Base-by-base conservation (phyloP, 1,139 yeast genomes). In the Lodderomyces orthopsilosis region DNA sequence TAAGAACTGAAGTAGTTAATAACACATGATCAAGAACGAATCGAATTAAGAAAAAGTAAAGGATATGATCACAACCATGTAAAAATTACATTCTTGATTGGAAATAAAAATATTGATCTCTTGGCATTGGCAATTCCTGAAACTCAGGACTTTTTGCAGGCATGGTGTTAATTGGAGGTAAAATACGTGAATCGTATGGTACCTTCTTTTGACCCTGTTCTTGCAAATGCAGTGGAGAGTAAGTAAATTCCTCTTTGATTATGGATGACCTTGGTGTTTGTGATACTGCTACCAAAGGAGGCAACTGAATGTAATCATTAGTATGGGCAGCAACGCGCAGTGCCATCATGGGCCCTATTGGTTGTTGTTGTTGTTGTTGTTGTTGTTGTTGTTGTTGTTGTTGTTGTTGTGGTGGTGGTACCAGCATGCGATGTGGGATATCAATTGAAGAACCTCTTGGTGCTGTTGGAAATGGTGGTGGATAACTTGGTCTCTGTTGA, bases 341-440 rank as follows among this genome's bases (percentile, higher is more conserved):
- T 18, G 38, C 27, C 30, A 13, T 13, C 18, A 36, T n/a, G n/a
- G n/a, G 17, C 8, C 7, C 8, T 14, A 30, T 14, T 26, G 34
- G 15, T 18, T 15, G 35, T 4, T 28, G 35, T 5, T 36, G 15
- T 7, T 24, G 15, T 6, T 24, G 38, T 17, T 12, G 38, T n/a
- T n/a, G n/a, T n/a, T n/a, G n/a, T n/a, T n/a, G n/a, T n/a, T n/a
- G n/a, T n/a, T n/a, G n/a, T n/a, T n/a, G n/a, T n/a, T n/a, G n/a
- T n/a, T n/a, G n/a, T n/a, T n/a, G n/a, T n/a, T n/a, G 38, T 22
- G 9, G 38, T 36, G 38, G 18, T 27, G 23, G 34, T 37, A 6
- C 2, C 34, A 9, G 19, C 12, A 30, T 5, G 34, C n/a, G 34
- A 30, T 15, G 34, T 17, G 34, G n/a, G 9, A 24, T 10, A 10